A percentile compares a stretch with the other conserved stretches of the same genome.
Conservation (phyloP, 345 rosid genomes). For the Salix exigua region DNA sequence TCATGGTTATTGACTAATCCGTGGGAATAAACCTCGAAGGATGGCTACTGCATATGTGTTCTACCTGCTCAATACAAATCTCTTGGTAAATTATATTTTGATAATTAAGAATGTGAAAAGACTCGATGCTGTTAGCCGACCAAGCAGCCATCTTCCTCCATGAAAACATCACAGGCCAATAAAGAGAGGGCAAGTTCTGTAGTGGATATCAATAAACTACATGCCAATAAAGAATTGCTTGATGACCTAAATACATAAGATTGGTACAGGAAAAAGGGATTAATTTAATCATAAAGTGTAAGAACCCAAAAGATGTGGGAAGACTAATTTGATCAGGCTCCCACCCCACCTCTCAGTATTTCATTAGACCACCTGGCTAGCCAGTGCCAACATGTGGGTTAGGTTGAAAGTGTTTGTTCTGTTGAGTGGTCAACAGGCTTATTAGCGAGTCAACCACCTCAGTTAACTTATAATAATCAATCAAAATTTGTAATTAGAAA, state of each 20-base stretch:
- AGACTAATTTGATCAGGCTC: background rate
- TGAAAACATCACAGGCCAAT: too few relatives aligned
- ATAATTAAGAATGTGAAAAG: too few relatives aligned
- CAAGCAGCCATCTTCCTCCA: too few relatives aligned
- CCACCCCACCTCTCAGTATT: background rate
- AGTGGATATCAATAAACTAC: too few relatives aligned
- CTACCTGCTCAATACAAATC: too few relatives aligned
- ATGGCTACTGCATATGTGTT: background rate
- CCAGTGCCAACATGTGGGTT: background rate
- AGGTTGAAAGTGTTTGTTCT: background rate
- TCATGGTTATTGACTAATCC: background rate
- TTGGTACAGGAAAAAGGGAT: too few relatives aligned
- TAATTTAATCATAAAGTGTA: background rate
- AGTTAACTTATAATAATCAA: background rate
- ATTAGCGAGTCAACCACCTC: background rate
- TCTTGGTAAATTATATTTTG: too few relatives aligned
- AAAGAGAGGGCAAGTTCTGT: too few relatives aligned
- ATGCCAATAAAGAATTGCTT: too few relatives aligned
- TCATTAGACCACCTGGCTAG: background rate
- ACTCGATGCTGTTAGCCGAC: too few relatives aligned
- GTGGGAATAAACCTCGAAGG: background rate
- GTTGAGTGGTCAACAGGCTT: background rate
- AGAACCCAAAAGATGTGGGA: background rate
- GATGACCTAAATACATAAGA: too few relatives aligned
- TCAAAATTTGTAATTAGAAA: background rate